A percentile compares a stretch with the other conserved stretches of the same genome.
Conservation (phyloP, 129 eudicot species). For the Tagetes erecta region DNA sequence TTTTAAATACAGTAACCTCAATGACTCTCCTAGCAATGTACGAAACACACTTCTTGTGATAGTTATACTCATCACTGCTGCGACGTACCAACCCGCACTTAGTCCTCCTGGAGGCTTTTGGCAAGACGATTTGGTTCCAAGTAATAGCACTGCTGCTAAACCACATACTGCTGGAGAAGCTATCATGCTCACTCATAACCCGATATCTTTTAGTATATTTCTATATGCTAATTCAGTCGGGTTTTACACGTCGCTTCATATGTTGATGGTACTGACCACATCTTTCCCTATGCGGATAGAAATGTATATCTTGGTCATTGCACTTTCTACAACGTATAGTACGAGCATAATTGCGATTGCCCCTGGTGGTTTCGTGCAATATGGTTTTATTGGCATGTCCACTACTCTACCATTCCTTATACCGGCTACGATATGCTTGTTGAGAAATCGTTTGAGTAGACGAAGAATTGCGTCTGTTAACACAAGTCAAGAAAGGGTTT, state of each 20-base stretch:
- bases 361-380: slow-evolving; percentile 8
- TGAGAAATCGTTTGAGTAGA: slow-evolving; percentile 10
- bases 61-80: slow-evolving; percentile 40
- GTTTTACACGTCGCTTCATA: slow-evolving; percentile 32
- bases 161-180: slow-evolving; percentile 37
- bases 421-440: slow-evolving; percentile 3
- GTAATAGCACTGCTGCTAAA: background rate
- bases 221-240: slow-evolving; percentile 41
- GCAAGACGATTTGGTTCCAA: slow-evolving; percentile 34
- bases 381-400: slow-evolving; percentile 22
- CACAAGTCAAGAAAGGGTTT: slow-evolving; percentile 5
- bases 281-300: slow-evolving; percentile 46
- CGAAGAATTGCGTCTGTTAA: background rate
- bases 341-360: slow-evolving; percentile 34
- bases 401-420: slow-evolving; percentile 17
- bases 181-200: slow-evolving; percentile 29
- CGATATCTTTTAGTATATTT: slow-evolving; percentile 15
- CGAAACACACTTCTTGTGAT: slow-evolving; percentile 39
- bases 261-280: slow-evolving; percentile 32
- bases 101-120: slow-evolving; percentile 53
- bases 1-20: slow-evolving; percentile 34
- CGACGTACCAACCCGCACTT: slow-evolving; percentile 46
- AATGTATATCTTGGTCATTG: slow-evolving; percentile 23
- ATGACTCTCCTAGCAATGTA: slow-evolving; percentile 43
- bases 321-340: slow-evolving; percentile 31